Conservation (phyloP, 1,139 yeast species). For the Hansenula lynferdii region DNA sequence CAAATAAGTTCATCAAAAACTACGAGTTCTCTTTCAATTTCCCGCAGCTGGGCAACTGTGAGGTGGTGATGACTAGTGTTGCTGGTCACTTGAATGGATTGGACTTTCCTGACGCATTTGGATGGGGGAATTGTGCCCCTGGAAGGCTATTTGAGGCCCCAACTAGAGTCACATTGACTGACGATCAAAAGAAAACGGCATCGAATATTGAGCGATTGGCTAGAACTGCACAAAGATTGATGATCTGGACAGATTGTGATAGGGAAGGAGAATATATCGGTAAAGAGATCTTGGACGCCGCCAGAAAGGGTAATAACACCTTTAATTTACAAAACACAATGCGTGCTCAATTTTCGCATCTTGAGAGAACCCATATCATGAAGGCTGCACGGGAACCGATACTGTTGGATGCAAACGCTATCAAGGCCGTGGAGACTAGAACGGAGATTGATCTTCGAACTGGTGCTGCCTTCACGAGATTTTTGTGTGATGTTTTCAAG, state of each 20-base stretch:
- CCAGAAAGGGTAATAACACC: slow-evolving; percentile 47
- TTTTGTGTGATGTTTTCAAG: slow-evolving; percentile 29
- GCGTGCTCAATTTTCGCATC: slow-evolving; percentile 84
- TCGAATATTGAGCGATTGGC: slow-evolving; percentile 72
- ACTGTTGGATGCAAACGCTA: slow-evolving; percentile 60
- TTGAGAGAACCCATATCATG: slow-evolving; percentile 69
- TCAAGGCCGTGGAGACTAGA: slow-evolving; percentile 81
- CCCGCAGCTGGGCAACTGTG: slow-evolving; percentile 53
- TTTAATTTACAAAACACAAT: slow-evolving; percentile 45
- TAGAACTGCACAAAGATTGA: slow-evolving; percentile 50
- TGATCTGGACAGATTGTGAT: slow-evolving; percentile 99
- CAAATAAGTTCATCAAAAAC: slow-evolving; percentile 67
- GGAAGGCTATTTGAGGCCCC: slow-evolving; percentile 69
- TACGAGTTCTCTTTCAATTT: slow-evolving; percentile 72
- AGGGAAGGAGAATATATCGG: slow-evolving; percentile 98
- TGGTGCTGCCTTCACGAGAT: slow-evolving; percentile 85
- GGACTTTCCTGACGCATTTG: slow-evolving; percentile 60
- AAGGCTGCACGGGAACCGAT: slow-evolving; percentile 71
- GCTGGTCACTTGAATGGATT: slow-evolving; percentile 72
- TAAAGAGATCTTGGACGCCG: slow-evolving; percentile 71
- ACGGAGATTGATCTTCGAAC: slow-evolving; percentile 85
- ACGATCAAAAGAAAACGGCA: slow-evolving; percentile 47
- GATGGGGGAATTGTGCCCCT: slow-evolving; percentile 70
- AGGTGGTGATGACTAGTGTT: slow-evolving; percentile 90
- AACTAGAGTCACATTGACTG: slow-evolving; percentile 36